phyloP scores from a whole-genome alignment of 306 rosid genomes.

The Pyrus pyrifolia region DNA sequence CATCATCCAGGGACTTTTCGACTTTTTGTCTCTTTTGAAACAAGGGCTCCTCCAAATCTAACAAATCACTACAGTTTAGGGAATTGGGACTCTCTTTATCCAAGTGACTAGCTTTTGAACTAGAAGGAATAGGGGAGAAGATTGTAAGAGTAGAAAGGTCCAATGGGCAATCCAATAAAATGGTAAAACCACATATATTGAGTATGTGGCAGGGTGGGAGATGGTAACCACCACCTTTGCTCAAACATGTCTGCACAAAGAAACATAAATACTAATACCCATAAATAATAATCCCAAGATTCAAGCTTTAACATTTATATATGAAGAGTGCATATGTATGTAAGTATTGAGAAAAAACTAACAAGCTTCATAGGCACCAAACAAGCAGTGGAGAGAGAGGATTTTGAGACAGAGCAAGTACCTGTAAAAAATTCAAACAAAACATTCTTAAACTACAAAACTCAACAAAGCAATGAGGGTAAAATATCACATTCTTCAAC shows the following conservation, averaged over 20 bases:
- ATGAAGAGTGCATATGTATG: not conserved
- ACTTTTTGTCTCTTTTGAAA: conserved; percentile 37
- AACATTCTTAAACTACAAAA: not conserved
- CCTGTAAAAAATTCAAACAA: not conserved
- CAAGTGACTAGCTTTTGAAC: conserved; percentile 15
- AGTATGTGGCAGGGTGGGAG: conserved; percentile 80
- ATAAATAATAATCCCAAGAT: not conserved
- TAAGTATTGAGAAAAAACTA: not conserved
- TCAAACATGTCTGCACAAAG: conserved; percentile 52
- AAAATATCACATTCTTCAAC: not conserved
- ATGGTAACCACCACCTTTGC: conserved; percentile 66
- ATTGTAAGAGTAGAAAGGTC: conserved; percentile 69
- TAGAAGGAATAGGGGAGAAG: conserved; percentile 66
- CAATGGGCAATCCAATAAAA: conserved; percentile 74
- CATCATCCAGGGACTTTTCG: conserved; percentile 36
- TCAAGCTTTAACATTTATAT: not conserved
- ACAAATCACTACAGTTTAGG: conserved; percentile 12
- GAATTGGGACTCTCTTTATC: conserved; percentile 13
- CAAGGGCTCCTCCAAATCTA: conserved; percentile 11
- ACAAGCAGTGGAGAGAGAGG: not conserved
- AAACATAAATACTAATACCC: not conserved
- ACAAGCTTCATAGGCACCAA: conserved; percentile 1
- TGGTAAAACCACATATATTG: conserved; percentile 57
- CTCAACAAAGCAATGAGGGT: not conserved
- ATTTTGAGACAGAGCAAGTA: not conserved